Evolutionary conservation across 805 yeast species (phyloP).

Genomic region (Metschnikowia cubensis): DNA sequence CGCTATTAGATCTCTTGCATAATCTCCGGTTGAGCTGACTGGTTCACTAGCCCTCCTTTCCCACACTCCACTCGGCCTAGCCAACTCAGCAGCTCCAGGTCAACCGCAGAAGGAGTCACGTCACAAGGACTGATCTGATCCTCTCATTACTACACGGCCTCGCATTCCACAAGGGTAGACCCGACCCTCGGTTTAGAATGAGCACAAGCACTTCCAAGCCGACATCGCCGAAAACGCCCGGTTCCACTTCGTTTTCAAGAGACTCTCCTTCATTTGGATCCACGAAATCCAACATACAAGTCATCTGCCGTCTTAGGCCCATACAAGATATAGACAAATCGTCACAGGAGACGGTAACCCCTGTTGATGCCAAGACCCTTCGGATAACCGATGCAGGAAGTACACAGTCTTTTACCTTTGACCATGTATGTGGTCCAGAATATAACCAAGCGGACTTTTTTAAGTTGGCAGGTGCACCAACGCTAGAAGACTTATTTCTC

Average conservation of each 20-base stretch:
- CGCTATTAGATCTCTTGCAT: background rate
- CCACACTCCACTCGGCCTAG: background rate
- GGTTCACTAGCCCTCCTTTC: background rate
- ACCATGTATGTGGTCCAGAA: conserved; percentile 53
- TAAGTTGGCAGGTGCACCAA: conserved; percentile 52
- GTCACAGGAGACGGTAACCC: conserved; percentile 16
- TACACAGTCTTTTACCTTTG: conserved; percentile 51
- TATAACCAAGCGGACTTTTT: conserved; percentile 57
- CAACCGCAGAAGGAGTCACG: background rate
- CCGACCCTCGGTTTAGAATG: background rate
- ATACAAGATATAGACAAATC: conserved; percentile 32
- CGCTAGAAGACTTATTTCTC: conserved; percentile 63
- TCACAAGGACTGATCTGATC: background rate
- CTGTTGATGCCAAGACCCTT: conserved; percentile 25
- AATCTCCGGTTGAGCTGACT: background rate
- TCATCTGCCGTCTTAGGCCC: conserved; percentile 72
- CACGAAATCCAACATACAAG: conserved; percentile 46
- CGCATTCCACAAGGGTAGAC: background rate
- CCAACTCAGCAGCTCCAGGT: background rate
- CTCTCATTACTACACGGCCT: background rate
- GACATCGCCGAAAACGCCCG: conserved; percentile 7
- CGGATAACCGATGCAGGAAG: conserved; percentile 25
- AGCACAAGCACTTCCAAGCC: background rate
- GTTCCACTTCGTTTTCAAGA: background rate
- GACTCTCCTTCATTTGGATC: background rate